These are phyloP conservation scores for Nepenthes gracilis DNA, from an alignment of 148 eudicot genomes.

Conservation along the genomic window DNA sequence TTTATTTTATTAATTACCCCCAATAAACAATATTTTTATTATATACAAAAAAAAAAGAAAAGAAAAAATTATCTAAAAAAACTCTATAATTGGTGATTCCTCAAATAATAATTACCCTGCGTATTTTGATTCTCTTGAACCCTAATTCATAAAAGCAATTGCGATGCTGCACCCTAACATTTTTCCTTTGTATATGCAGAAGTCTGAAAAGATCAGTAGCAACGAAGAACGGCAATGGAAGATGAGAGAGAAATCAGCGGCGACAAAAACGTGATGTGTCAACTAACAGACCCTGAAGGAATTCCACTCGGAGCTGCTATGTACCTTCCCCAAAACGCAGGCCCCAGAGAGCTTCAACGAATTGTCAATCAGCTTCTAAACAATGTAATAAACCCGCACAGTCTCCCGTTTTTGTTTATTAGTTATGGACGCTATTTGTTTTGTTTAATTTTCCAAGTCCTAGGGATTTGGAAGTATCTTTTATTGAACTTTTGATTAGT, in stretches of 20 bases:
- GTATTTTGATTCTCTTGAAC: too few species aligned
- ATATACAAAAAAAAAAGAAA: too few species aligned
- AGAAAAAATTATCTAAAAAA: too few species aligned
- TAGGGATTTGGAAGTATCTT: background rate
- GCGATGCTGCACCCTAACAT: too few species aligned
- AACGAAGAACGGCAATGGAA: background rate
- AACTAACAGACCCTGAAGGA: conserved; percentile 77
- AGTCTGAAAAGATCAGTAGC: too few species aligned
- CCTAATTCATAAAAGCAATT: too few species aligned
- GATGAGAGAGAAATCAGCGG: background rate
- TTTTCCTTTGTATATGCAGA: too few species aligned
- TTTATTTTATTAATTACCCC: too few species aligned
- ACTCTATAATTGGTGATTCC: too few species aligned
- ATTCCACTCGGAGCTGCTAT: conserved; percentile 44
- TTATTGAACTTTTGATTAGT: too few species aligned
- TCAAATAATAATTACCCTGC: too few species aligned
- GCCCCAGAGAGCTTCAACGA: conserved; percentile 80
- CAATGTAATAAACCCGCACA: conserved; percentile 20
- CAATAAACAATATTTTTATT: too few species aligned
- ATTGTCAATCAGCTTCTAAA: conserved; percentile 64
- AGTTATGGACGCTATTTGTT: background rate
- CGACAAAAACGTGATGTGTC: conserved; percentile 67
- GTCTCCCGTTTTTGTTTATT: background rate
- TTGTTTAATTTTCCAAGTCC: background rate
- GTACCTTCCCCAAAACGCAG: conserved; percentile 69